Base-by-base conservation (phyloP, 148 eudicot species). In the Rhododendron molle region DNA sequence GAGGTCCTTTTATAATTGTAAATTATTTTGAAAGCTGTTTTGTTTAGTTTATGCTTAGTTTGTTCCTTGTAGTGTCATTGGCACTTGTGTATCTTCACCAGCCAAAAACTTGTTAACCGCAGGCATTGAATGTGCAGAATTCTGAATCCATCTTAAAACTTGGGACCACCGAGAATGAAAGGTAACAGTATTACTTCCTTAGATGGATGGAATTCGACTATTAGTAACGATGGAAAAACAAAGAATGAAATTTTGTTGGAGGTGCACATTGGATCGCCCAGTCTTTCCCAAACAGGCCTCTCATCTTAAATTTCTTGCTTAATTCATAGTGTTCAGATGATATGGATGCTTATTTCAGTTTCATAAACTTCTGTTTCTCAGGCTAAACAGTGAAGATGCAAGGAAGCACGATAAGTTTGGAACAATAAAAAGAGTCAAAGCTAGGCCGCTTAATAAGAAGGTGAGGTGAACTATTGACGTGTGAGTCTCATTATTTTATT, bases 331-430 rank as follows among this genome's bases (percentile, higher is more conserved):
- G 50, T 76, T 82, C 36, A 76, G 72, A 58, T 83, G 54, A 30
- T 83, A 16, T 71, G 7, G 21, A 56, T 87, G 44, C 79, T 78
- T 34, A 46, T 18, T 65, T 23, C 85, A 78, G 76, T 23, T 54
- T 20, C 15, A 15, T 62, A 15, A 36, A 34, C 30, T 62, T 77
- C 46, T 74, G 79, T 72, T 80, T 86, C 47, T 82, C 86, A 92
- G 96, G 83, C 73, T 81, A 84, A 88, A 87, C 50, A 80, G 77
- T 86, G 86, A n/a, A 88, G 84, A 83, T 86, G 83, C 87, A 62
- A 72, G 84, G 78, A 83, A 85, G 86, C 87, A 80, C 58, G 88
- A 85, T 74, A 87, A 88, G 78, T 60, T 73, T 80, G 86, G 84
- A 83, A 76, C 78, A 81, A 71, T n/a, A 26, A 81, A 72, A 71